Base-by-base conservation (phyloP, 768 basidiomycete genomes). In the Rhizopogon vinicolor region DNA sequence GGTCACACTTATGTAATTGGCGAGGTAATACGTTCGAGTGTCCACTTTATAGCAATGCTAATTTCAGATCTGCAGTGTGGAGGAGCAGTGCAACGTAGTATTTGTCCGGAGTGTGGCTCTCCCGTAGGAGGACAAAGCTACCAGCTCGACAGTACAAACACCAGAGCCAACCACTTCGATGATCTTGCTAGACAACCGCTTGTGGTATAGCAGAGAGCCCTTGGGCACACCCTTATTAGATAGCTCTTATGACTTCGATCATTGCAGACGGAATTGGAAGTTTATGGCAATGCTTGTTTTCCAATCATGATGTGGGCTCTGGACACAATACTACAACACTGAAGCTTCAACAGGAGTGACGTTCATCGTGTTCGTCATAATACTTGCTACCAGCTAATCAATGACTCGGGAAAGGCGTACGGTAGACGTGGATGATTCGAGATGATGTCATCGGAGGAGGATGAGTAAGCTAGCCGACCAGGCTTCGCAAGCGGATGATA, bases 1-100 rank as follows among this genome's bases (percentile, higher is more conserved):
- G 86, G 86, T 0, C 86, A 87, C 59, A 73, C 78, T 0, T 87
- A 82, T 53, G 78, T 83, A 2, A 86, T 87, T 35, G 68, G 64
- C 0, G 79, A 85, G 64, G 82, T 86, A 54, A 29, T 72, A 60
- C 29, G 7, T 39, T 42, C 60, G 51, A 10, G 18, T 13, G 39
- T 53, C 7, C 16, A 1, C 10, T 19, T 41, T 49, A 6, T 42
- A 2, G 13, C 37, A 18, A n/a, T 9, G 19, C 54, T 58, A 57
- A 42, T n/a, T n/a, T 22, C 43, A 33, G 52, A 7, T 51, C 35
- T 18, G 28, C 55, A 86, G 83, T 86, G 84, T 51, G 85, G 84
- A 16, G 82, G 82, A 1, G 84, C 83, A 0, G 79, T 74, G 72
- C 18, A 79, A 60, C 56, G 43, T 1, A 65, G 78, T 5, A 60